Base-by-base conservation (phyloP, 495 filamentous ascomycete species). In the Aspergillus haitiensis region DNA sequence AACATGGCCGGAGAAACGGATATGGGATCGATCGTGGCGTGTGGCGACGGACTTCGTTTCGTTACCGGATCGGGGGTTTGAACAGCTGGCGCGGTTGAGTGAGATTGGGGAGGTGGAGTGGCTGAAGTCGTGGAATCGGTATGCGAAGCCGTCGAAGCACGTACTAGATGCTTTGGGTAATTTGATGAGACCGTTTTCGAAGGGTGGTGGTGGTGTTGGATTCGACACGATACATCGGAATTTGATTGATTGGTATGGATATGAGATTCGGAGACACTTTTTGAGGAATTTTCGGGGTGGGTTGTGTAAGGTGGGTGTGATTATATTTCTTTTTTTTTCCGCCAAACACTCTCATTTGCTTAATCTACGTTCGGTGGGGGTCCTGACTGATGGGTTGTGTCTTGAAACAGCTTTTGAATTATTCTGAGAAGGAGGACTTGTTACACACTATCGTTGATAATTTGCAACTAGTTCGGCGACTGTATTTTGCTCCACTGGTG, bases 21-120 rank as follows among this genome's bases (percentile, higher is more conserved):
- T 72, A 55, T 91, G 85, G 81, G 82, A 89, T 62, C 79, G 82
- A 54, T 84, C 88, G 39, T 91, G 89, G 87, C 82, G 84, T 66
- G 71, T 78, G 2, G 88, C 87, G 47, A 90, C 86, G 10, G 73
- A 77, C 39, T 84, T 82, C 48, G 80, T 93, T 13, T 70, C 76
- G 6, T 71, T 91, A 3, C 84, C 86, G 10, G 70, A 77, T 36
- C 55, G 46, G 6, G 71, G 69, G 4, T 72, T 77, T 8, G 65
- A 64, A 13, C 52, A 60, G 6, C 55, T 74, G 21, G 66, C 64
- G 32, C 56, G 62, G 16, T 64, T 58, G 46, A 53, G 65, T 27
- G 59, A 68, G 6, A 58, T 66, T 4, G 70, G 68, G 44, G 73
- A 72, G 31, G 67, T 49, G 36, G 65, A 72, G n/a, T 61, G 63